A percentile compares a stretch with the other conserved stretches of the same genome.
phyloP scores from a whole-genome alignment of 2,329 filamentous ascomycete species.

The Rugonectria rugulosa region DNA sequence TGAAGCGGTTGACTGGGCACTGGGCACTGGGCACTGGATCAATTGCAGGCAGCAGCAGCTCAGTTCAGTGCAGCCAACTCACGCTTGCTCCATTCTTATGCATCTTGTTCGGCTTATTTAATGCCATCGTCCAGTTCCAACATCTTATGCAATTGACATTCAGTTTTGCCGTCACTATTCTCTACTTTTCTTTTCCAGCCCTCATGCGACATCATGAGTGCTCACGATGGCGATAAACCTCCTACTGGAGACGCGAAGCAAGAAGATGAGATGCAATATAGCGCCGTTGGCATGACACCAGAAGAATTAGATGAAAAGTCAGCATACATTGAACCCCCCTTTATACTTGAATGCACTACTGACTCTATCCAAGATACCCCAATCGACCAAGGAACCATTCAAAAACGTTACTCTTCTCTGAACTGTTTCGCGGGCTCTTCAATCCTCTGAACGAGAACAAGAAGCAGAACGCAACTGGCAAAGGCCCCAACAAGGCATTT shows the following conservation, averaged over 20 bases:
- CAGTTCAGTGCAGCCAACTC: neutral
- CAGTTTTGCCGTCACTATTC: too few species aligned
- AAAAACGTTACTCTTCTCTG: slow-evolving; percentile 82
- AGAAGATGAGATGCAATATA: slow-evolving; percentile 63
- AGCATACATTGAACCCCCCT: neutral
- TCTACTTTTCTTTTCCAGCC: neutral
- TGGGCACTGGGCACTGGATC: neutral
- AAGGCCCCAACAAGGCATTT: slow-evolving; percentile 64
- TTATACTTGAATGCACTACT: slow-evolving; percentile 8
- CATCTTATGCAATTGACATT: too few species aligned
- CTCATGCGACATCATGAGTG: slow-evolving; percentile 18
- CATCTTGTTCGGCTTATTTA: neutral
- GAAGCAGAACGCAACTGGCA: slow-evolving; percentile 71
- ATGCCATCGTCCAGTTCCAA: too few species aligned
- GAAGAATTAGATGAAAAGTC: slow-evolving; percentile 57
- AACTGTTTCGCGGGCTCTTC: slow-evolving; percentile 80
- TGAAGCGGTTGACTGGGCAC: neutral
- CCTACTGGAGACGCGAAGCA: slow-evolving; percentile 49
- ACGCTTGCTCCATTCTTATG: neutral
- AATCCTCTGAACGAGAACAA: slow-evolving; percentile 81
- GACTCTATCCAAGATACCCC: slow-evolving; percentile 70
- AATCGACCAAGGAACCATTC: slow-evolving; percentile 83
- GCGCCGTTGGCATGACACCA: slow-evolving; percentile 45
- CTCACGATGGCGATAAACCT: slow-evolving; percentile 12
- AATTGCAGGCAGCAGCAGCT: neutral